Percentiles rank a stretch among this genome's conserved stretches.
phyloP scores from a whole-genome alignment of 176 grass and related monocot genomes.

The Luzula sylvatica region DNA sequence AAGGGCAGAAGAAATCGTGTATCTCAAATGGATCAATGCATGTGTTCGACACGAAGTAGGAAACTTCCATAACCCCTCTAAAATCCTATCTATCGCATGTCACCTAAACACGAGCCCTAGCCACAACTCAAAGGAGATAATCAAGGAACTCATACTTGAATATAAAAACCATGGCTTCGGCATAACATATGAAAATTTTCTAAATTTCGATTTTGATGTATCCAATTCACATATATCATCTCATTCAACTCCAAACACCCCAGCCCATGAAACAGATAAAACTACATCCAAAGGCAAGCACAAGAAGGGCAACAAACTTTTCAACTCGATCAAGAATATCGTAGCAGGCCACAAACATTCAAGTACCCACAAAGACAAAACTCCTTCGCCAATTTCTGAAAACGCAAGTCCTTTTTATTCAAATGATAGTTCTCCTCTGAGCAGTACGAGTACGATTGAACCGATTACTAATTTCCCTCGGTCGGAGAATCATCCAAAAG shows the following conservation, averaged over 20 bases:
- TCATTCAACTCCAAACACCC: background rate
- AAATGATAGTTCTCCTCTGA: conserved; percentile 21
- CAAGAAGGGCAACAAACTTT: conserved; percentile 40
- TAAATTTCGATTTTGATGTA: background rate
- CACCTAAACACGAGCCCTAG: conserved; percentile 71
- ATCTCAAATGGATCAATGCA: conserved; percentile 87
- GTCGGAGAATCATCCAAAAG: conserved; percentile 12
- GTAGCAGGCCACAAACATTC: conserved; percentile 19
- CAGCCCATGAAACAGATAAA: background rate
- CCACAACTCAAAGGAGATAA: conserved; percentile 52
- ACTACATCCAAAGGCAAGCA: conserved; percentile 10
- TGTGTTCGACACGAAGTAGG: conserved; percentile 71
- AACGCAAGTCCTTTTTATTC: background rate
- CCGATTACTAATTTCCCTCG: background rate
- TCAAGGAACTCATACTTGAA: conserved; percentile 62
- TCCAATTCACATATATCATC: conserved; percentile 32
- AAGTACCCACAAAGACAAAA: conserved; percentile 13
- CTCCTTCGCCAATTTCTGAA: background rate
- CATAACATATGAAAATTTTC: background rate
- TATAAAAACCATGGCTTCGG: conserved; percentile 37
- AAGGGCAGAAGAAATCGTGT: conserved; percentile 70
- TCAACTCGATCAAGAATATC: conserved; percentile 65
- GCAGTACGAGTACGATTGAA: conserved; percentile 35
- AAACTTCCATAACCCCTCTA: conserved; percentile 10
- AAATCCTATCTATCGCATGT: conserved; percentile 19